Conservation (phyloP, 352 stramenopile genomes). For the Phytophthora colocasiae region DNA sequence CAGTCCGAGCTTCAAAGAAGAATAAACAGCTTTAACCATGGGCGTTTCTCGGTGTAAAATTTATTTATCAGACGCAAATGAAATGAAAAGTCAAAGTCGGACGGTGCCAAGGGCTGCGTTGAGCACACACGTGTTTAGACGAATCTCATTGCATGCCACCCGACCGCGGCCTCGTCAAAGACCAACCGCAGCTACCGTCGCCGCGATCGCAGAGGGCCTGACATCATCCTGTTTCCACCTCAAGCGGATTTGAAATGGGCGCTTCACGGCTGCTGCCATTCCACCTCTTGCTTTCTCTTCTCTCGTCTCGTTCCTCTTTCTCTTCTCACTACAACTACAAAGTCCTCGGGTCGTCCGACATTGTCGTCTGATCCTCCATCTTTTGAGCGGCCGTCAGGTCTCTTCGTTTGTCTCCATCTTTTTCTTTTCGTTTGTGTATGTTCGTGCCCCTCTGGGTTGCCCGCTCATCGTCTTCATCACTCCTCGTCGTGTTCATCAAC, state of each 20-base stretch:
- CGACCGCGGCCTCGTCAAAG: slow-evolving; percentile 37
- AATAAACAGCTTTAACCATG: slow-evolving; percentile 9
- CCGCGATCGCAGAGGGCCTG: slow-evolving; percentile 20
- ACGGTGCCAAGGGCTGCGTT: slow-evolving; percentile 37
- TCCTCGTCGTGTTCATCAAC: slow-evolving; percentile 38
- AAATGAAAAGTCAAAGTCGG: slow-evolving; percentile 61
- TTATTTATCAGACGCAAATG: slow-evolving; percentile 70
- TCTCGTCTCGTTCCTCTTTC: slow-evolving; percentile 32
- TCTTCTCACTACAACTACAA: slow-evolving; percentile 54
- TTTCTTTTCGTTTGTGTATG: slow-evolving; percentile 33
- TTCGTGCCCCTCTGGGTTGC: slow-evolving; percentile 30
- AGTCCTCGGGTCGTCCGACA: slow-evolving; percentile 42
- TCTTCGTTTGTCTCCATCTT: slow-evolving; percentile 40
- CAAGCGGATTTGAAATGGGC: slow-evolving; percentile 32
- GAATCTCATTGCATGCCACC: slow-evolving; percentile 19
- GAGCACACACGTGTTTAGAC: slow-evolving; percentile 31
- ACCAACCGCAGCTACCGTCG: slow-evolving; percentile 34
- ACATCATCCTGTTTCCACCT: slow-evolving; percentile 41
- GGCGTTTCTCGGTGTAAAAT: slow-evolving; percentile 36
- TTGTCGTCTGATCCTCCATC: slow-evolving; percentile 42
- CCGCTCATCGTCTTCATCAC: slow-evolving; percentile 36
- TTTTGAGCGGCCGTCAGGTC: slow-evolving; percentile 40
- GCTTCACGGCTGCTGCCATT: slow-evolving; percentile 36
- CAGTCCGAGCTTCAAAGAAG: slow-evolving; percentile 15
- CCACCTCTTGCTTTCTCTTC: slow-evolving; percentile 39